These are phyloP conservation scores for Psilocybe sp. DNA, from an alignment of 768 basidiomycete genomes.

Conservation along the genomic window DNA sequence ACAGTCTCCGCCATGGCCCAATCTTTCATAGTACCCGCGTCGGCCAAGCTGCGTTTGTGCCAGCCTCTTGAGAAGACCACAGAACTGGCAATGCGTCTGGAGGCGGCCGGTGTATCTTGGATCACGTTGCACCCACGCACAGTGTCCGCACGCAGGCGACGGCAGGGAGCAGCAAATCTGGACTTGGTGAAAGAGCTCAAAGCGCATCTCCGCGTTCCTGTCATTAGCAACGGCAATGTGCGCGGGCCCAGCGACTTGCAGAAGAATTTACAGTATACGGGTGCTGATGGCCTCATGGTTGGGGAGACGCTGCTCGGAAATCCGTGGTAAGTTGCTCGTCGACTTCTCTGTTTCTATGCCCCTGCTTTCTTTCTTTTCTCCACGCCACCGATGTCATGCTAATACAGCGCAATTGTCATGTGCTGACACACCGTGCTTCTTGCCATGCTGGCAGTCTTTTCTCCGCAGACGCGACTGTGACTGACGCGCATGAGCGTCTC, in stretches of 20 bases:
- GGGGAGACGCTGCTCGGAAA: conserved; percentile 76
- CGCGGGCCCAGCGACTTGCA: conserved; percentile 54
- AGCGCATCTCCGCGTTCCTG: conserved; percentile 46
- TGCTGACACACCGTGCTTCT: too few relatives aligned
- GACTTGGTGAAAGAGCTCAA: conserved; percentile 56
- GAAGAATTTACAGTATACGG: conserved; percentile 50
- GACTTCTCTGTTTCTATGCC: conserved; percentile 2
- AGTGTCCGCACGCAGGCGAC: conserved; percentile 64
- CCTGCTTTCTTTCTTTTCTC: not conserved
- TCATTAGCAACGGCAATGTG: conserved; percentile 82
- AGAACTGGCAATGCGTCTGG: conserved; percentile 54
- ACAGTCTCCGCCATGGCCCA: conserved; percentile 63
- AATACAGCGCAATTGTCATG: too few relatives aligned
- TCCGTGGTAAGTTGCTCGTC: conserved; percentile 52
- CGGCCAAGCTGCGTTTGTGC: conserved; percentile 61
- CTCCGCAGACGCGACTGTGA: conserved; percentile 16
- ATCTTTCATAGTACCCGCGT: conserved; percentile 62
- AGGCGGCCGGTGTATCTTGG: conserved; percentile 67
- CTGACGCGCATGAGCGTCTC: conserved; percentile 9
- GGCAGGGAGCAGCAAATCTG: conserved; percentile 72
- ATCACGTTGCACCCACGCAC: conserved; percentile 73
- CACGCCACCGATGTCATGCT: too few relatives aligned
- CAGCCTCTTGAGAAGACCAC: conserved; percentile 53
- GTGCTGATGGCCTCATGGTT: conserved; percentile 78
- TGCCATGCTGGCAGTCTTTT: conserved; percentile 47